A percentile compares a stretch with the other conserved stretches of the same genome.
Conservation (phyloP, 2,329 filamentous ascomycete species). For the Fonsecaea pedrosoi region DNA sequence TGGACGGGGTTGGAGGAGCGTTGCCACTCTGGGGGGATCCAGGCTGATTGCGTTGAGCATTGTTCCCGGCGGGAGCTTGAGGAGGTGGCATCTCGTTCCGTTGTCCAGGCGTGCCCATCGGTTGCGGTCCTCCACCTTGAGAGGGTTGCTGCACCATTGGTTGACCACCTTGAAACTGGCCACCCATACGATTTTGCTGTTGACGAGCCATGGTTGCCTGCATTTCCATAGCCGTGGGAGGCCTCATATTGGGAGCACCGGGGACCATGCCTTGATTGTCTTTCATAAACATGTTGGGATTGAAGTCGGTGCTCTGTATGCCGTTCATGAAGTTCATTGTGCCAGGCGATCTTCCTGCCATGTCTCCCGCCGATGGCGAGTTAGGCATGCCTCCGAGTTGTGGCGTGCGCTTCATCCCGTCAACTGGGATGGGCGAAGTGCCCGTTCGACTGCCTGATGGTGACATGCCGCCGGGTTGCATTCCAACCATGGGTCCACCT, state of each 20-base stretch:
- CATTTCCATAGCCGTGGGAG: slow-evolving; percentile 60
- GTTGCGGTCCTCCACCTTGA: slow-evolving; percentile 48
- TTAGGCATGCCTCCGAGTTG: slow-evolving; percentile 65
- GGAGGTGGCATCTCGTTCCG: slow-evolving; percentile 60
- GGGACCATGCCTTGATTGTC: slow-evolving; percentile 52
- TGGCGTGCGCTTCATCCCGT: slow-evolving; percentile 68
- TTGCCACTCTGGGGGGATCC: slow-evolving; percentile 53
- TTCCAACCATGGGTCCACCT: slow-evolving; percentile 55
- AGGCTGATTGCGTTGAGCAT: slow-evolving; percentile 50
- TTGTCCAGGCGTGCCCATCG: slow-evolving; percentile 64
- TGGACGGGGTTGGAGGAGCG: slow-evolving; percentile 68
- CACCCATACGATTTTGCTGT: slow-evolving; percentile 49
- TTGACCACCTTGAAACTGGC: slow-evolving; percentile 47
- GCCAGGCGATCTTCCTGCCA: slow-evolving; percentile 67
- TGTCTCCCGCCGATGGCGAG: slow-evolving; percentile 65
- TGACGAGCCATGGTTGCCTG: slow-evolving; percentile 46
- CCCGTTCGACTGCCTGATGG: slow-evolving; percentile 63
- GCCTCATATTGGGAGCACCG: slow-evolving; percentile 64
- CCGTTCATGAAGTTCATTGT: slow-evolving; percentile 59
- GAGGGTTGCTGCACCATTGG: slow-evolving; percentile 58
- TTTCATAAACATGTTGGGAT: slow-evolving; percentile 53
- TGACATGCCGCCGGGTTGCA: slow-evolving; percentile 60
- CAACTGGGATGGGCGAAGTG: slow-evolving; percentile 66
- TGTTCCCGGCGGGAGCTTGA: slow-evolving; percentile 52
- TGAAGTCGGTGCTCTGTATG: slow-evolving; percentile 54